Base-by-base conservation (phyloP, 257 asterid species). In the Cynanchum wilfordii region DNA sequence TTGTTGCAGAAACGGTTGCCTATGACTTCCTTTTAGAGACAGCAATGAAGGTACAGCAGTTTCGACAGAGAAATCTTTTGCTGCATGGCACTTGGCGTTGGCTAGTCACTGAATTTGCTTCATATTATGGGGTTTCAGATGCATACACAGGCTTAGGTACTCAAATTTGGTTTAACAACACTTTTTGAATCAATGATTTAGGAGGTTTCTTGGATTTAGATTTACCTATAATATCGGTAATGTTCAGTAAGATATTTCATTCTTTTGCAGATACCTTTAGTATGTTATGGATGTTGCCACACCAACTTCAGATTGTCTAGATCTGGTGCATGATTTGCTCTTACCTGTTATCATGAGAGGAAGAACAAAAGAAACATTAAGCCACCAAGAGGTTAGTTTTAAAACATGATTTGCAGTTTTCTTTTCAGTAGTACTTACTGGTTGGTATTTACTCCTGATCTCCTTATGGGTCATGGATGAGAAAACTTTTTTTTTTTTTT, bases 311-410 rank as follows among this genome's bases (percentile, higher is more conserved):
- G 97, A 91, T 73, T 94, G 97, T 85, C 89, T 94, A 33, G 78
- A 82, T 55, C 76, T 94, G 82, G 97, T 90, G 73, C 82, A 89
- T 68, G 89, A 91, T 79, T 82, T 91, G 88, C 89, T 94, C 45
- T 88, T 80, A 29, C 99, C 99, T 6, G 92, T 94, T 54, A 83
- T 84, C 58, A 77, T 87, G 81, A 87, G 84, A 83, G 88, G 92
- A 84, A 86, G 82, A 81, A 76, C 81, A 50, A 89, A 81, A 73
- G 80, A 81, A 82, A 76, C 80, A 42, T 78, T 91, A 82, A 94
- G 99, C 80, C 99, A 89, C 78, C 99, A 94, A 84, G 99, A 94
- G 97, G 99, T n/a, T n/a, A n/a, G n/a, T n/a, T n/a, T n/a, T n/a
- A n/a, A n/a, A n/a, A n/a, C n/a, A n/a, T n/a, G n/a, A n/a, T n/a